Evolutionary conservation across 495 filamentous ascomycete species (phyloP).

Genomic region (Ascodesmis nigricans): DNA sequence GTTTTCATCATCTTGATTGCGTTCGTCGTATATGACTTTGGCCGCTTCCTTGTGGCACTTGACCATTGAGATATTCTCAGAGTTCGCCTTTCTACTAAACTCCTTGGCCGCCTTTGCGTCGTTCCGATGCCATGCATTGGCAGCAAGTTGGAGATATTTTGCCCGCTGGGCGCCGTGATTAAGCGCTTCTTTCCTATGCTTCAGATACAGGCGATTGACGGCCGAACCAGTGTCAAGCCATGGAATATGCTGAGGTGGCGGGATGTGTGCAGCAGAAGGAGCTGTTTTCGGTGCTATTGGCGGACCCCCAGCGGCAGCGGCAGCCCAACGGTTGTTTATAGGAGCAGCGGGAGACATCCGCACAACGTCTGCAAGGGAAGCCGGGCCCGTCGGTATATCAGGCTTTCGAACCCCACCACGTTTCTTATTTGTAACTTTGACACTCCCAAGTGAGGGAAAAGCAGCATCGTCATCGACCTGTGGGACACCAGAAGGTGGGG

Average conservation of each 20-base stretch:
- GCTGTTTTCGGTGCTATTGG: no score
- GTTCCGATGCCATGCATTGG: slow-evolving; percentile 99
- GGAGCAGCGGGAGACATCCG: slow-evolving; percentile 72
- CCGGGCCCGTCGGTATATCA: slow-evolving; percentile 46
- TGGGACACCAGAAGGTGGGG: slow-evolving; percentile 38
- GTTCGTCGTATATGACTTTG: slow-evolving; percentile 75
- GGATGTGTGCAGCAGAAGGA: slow-evolving; percentile 37
- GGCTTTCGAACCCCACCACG: slow-evolving; percentile 38
- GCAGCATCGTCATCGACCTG: slow-evolving; percentile 86
- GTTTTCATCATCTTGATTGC: slow-evolving; percentile 46
- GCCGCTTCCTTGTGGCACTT: slow-evolving; percentile 93
- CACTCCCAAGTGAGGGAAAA: slow-evolving; percentile 73
- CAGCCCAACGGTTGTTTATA: slow-evolving; percentile 22
- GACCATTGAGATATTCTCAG: slow-evolving; percentile 90
- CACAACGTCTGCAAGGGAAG: slow-evolving; percentile 82
- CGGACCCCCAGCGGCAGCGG: slow-evolving; percentile 8
- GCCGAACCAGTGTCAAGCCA: slow-evolving; percentile 90
- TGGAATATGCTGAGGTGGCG: slow-evolving; percentile 73
- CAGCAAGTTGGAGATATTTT: slow-evolving; percentile 92
- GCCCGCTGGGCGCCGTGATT: slow-evolving; percentile 89
- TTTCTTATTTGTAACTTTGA: slow-evolving; percentile 46
- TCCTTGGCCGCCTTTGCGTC: slow-evolving; percentile 94
- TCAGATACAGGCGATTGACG: slow-evolving; percentile 83
- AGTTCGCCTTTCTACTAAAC: slow-evolving; percentile 77
- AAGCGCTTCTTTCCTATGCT: slow-evolving; percentile 80